Base-by-base conservation (phyloP, 306 rosid genomes). In the Senna siamea region DNA sequence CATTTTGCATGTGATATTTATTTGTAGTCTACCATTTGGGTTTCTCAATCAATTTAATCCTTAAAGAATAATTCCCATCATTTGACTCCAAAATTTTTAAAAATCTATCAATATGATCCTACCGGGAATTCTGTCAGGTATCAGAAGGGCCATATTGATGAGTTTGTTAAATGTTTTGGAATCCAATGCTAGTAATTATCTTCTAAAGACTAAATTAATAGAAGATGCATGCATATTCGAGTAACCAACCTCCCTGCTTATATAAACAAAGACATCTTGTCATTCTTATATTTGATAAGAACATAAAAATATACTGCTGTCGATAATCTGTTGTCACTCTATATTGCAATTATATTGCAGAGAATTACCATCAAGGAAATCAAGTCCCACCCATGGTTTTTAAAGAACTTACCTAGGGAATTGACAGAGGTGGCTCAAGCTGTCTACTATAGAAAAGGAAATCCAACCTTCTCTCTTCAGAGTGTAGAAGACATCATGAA, bases 361-460 rank as follows among this genome's bases (percentile, higher is more conserved):
- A 85, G 96, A 80, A 85, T 86, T 79, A 85, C 86, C 66, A 90
- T 90, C 53, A 90, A 86, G 82, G 96, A 90, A 66, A 86, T 90
- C 82, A 90, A 90, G 90, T 79, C 76, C 55, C 93, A 90, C 58
- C 93, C 93, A 13, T 90, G 96, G 96, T 90, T 90, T 79, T 58
- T 86, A 32, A 90, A 88, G 87, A 88, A 90, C 87, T 85, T 90
- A 81, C 96, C 96, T 1, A 85, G 93, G 82, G 96, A 90, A 83
- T 83, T 90, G 70, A 90, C 93, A 19, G 96, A 90, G 76, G 73
- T 85, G 72, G 91, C 89, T 70, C 96, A 90, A 86, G 85, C 77
- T 69, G 78, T 82, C 60, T 86, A 88, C 88, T 85, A 88, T 85
- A 81, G 80, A 79, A 90, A 73, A 80, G 96, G 87, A 71, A 88